Evolutionary conservation across 1,284 basidiomycete genomes (phyloP).

Genomic region (Cutaneotrichosporon daszewskae): DNA sequence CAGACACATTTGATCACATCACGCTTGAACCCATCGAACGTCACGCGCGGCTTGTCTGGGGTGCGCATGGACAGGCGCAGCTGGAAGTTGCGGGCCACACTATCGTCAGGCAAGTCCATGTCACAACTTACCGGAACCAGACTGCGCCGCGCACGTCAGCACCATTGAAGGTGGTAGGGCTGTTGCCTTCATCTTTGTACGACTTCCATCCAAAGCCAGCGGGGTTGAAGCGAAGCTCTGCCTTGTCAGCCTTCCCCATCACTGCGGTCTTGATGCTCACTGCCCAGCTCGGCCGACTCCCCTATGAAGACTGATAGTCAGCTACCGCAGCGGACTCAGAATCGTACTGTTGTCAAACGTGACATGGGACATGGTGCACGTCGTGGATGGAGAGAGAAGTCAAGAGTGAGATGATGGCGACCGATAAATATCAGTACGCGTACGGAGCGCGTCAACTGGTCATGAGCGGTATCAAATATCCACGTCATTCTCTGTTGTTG

Average conservation of each 20-base stretch:
- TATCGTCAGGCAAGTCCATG: slow-evolving; percentile 21
- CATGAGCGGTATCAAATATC: no score
- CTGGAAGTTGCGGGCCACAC: slow-evolving; percentile 88
- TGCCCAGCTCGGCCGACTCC: slow-evolving; percentile 66
- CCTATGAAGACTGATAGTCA: slow-evolving; percentile 60
- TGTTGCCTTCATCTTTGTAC: slow-evolving; percentile 54
- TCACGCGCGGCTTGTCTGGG: slow-evolving; percentile 58
- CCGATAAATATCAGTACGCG: no score
- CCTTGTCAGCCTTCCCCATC: background rate
- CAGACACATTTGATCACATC: slow-evolving; percentile 57
- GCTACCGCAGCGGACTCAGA: background rate
- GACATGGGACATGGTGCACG: slow-evolving; percentile 33
- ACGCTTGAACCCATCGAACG: slow-evolving; percentile 89
- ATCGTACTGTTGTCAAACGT: slow-evolving; percentile 40
- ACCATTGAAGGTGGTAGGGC: slow-evolving; percentile 59
- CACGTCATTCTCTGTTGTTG: no score
- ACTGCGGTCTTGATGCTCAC: slow-evolving; percentile 53
- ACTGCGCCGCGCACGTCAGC: slow-evolving; percentile 77
- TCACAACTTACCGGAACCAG: slow-evolving; percentile 61
- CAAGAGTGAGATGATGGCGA: background rate
- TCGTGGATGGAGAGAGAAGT: background rate
- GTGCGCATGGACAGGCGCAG: slow-evolving; percentile 65
- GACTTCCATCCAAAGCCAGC: slow-evolving; percentile 87
- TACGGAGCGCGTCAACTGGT: no score
- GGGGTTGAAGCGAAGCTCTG: slow-evolving; percentile 80